A percentile compares a stretch with the other conserved stretches of the same genome.
Evolutionary conservation across 163 green algal species (phyloP).

Genomic region (Volvox carteri): DNA sequence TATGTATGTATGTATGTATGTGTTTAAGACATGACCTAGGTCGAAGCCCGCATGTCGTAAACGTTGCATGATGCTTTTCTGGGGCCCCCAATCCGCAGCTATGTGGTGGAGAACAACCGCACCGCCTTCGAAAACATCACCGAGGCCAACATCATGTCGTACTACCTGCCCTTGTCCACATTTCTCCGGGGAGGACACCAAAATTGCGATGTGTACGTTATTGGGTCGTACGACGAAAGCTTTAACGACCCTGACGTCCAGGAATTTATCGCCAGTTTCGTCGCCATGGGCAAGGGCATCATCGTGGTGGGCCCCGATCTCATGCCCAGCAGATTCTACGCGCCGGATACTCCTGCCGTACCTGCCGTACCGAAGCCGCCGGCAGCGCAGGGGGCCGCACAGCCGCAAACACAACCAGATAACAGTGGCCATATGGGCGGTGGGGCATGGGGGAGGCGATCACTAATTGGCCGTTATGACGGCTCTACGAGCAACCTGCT

Average conservation of each 20-base stretch:
- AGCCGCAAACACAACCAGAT: no score
- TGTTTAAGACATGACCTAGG: background rate
- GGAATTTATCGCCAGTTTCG: background rate
- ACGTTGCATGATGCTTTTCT: no score
- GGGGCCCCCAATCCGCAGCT: no score
- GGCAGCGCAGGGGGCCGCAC: no score
- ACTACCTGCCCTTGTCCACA: background rate
- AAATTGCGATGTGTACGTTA: constrained; percentile 46
- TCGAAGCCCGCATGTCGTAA: no score
- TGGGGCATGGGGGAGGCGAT: no score
- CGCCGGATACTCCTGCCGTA: background rate
- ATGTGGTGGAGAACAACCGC: background rate
- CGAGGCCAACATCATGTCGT: background rate
- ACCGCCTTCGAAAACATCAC: constrained; percentile 1
- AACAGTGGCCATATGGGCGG: no score
- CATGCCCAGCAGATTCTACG: constrained; percentile 19
- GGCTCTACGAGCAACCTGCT: no score
- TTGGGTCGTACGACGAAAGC: background rate
- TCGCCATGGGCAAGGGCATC: background rate
- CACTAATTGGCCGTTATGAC: no score
- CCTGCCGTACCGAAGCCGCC: background rate
- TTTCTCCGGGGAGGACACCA: constrained; percentile 8
- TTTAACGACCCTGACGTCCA: background rate
- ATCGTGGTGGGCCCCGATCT: constrained; percentile 22
- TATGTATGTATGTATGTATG: background rate